These are phyloP conservation scores for Trichophyton rubrum DNA, from an alignment of 2,329 filamentous ascomycete genomes.

Conservation along the genomic window DNA sequence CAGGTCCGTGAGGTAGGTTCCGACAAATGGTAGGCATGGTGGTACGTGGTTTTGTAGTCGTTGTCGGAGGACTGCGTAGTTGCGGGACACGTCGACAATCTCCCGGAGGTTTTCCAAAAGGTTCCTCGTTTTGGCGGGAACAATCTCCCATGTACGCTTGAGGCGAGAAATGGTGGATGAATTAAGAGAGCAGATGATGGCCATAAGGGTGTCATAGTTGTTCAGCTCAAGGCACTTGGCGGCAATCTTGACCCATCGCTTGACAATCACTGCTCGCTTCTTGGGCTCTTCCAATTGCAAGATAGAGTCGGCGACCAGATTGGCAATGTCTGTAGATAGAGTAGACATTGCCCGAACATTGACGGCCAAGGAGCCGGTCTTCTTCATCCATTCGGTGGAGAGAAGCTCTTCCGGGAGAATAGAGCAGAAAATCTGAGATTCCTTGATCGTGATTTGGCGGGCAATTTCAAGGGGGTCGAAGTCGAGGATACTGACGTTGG, in stretches of 20 bases:
- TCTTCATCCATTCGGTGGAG: conserved; percentile 88
- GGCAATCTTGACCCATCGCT: conserved; percentile 96
- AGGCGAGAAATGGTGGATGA: conserved; percentile 81
- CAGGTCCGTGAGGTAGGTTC: conserved; percentile 90
- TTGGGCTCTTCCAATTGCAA: conserved; percentile 80
- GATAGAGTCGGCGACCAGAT: conserved; percentile 86
- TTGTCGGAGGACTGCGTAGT: conserved; percentile 75
- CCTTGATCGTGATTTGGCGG: conserved; percentile 81
- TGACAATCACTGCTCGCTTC: conserved; percentile 79
- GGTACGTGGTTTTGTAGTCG: conserved; percentile 75
- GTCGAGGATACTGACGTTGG: conserved; percentile 63
- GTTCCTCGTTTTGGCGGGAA: conserved; percentile 72
- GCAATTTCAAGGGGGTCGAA: conserved; percentile 87
- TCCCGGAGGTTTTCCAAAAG: conserved; percentile 64
- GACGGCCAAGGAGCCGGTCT: conserved; percentile 60
- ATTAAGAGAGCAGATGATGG: conserved; percentile 88
- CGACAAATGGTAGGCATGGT: conserved; percentile 87
- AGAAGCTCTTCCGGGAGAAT: conserved; percentile 88
- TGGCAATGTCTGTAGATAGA: conserved; percentile 81
- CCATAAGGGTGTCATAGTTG: conserved; percentile 96
- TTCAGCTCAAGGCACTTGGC: conserved; percentile 74
- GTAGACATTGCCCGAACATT: conserved; percentile 93
- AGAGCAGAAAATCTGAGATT: conserved; percentile 80
- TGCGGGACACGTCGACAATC: conserved; percentile 81
- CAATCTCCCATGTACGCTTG: conserved; percentile 79